phyloP scores from a whole-genome alignment of 1,284 basidiomycete genomes.

The Puccinia coronata region DNA sequence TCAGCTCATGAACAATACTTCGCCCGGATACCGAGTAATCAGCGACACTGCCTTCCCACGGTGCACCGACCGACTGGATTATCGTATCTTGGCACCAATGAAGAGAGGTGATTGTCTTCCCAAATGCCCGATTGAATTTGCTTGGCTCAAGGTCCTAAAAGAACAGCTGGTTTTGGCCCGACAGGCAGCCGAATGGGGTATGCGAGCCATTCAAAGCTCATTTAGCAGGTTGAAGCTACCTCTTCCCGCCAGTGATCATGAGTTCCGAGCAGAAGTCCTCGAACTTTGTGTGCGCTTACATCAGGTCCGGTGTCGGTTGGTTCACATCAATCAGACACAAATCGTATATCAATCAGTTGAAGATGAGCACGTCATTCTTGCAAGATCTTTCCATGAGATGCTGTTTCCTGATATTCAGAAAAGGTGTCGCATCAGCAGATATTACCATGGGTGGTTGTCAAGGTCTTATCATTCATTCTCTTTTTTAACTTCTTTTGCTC shows the following conservation, averaged over 20 bases:
- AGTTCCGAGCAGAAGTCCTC: background rate
- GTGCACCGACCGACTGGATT: background rate
- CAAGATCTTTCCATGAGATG: background rate
- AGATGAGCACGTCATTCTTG: background rate
- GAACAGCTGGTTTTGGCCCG: background rate
- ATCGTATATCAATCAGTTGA: background rate
- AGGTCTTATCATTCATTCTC: background rate
- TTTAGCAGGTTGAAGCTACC: background rate
- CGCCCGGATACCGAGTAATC: background rate
- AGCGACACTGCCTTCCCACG: slow-evolving; percentile 1
- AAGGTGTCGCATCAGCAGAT: background rate
- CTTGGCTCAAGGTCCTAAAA: background rate
- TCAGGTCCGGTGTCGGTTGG: background rate
- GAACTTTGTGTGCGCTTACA: background rate
- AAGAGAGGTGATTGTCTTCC: background rate
- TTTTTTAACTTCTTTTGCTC: background rate
- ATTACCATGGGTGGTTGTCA: background rate
- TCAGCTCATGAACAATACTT: background rate
- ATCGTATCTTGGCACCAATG: background rate
- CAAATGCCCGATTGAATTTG: background rate
- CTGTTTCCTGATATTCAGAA: background rate
- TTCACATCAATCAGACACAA: slow-evolving; percentile 1
- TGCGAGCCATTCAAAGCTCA: background rate
- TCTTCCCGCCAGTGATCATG: background rate
- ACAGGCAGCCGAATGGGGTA: slow-evolving; percentile 20